phyloP scores from a whole-genome alignment of 2,329 filamentous ascomycete species.

The Xylariales sp. region DNA sequence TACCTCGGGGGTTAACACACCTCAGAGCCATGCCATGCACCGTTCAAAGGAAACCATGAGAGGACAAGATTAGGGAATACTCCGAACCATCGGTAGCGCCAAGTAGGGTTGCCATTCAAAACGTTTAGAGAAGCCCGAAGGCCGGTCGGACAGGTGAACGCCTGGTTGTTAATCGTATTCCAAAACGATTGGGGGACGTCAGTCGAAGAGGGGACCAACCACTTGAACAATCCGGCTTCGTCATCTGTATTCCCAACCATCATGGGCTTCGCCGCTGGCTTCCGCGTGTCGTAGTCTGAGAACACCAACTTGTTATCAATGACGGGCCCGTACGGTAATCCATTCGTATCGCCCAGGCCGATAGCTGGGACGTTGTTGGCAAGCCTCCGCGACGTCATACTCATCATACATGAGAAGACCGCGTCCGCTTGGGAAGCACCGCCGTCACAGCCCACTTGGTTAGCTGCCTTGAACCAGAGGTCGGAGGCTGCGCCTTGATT shows the following conservation, averaged over 20 bases:
- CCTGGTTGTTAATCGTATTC: slow-evolving; percentile 3
- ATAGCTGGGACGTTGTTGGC: neutral
- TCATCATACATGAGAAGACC: neutral
- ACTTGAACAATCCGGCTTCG: slow-evolving; percentile 1
- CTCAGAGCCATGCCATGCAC: slow-evolving; percentile 8
- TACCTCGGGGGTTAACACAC: neutral
- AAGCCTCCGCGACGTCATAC: neutral
- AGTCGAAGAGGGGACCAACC: neutral
- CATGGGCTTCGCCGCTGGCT: neutral
- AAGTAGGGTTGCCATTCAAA: slow-evolving; percentile 5
- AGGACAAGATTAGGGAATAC: slow-evolving; percentile 4
- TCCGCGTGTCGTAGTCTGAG: slow-evolving; percentile 1
- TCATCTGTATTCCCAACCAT: slow-evolving; percentile 6
- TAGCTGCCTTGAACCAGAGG: neutral
- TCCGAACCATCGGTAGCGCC: slow-evolving; percentile 8
- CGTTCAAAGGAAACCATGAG: neutral
- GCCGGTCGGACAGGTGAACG: slow-evolving; percentile 5
- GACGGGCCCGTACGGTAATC: neutral
- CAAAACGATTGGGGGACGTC: neutral
- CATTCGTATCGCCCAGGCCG: neutral
- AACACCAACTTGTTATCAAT: slow-evolving; percentile 2
- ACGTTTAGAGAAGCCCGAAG: neutral
- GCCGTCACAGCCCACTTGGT: neutral
- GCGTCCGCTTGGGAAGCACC: neutral
- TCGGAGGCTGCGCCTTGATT: neutral